Conservation (phyloP, 73 alveolate species). For the Paramecium pentaurelia region DNA sequence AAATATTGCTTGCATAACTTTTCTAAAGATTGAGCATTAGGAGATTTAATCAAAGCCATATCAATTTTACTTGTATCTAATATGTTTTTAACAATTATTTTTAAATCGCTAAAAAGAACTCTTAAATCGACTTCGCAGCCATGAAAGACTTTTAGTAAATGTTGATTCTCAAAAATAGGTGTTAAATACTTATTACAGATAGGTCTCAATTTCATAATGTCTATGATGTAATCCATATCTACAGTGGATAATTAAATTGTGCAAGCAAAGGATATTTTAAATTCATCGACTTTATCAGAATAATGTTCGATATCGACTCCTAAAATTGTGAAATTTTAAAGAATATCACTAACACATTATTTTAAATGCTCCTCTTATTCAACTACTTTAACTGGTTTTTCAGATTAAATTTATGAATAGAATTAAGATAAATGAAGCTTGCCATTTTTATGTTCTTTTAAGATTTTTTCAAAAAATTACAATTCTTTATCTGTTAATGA, state of each 20-base stretch:
- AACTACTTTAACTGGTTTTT: not conserved
- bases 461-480: not conserved
- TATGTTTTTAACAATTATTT: not conserved
- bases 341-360: not conserved
- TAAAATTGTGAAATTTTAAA: not conserved
- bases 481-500: not conserved
- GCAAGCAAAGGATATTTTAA: conserved; percentile 29
- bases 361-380: not conserved
- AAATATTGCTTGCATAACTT: conserved; percentile 31
- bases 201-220: conserved; percentile 36
- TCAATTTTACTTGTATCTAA: conserved; percentile 45
- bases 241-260: conserved; percentile 51
- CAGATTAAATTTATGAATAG: not conserved
- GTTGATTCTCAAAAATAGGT: not conserved
- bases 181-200: not conserved
- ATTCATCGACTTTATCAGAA: conserved; percentile 30
- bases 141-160: conserved; percentile 26
- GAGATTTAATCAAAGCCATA: conserved; percentile 18
- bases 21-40: conserved; percentile 37
- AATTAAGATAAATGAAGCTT: not conserved
- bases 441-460: not conserved
- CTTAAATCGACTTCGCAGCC: conserved; percentile 49
- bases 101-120: conserved; percentile 8
- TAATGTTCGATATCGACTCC: conserved; percentile 52
- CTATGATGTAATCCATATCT: conserved; percentile 29